Base-by-base conservation (phyloP, 306 rosid species). In the Rosa multiflora region DNA sequence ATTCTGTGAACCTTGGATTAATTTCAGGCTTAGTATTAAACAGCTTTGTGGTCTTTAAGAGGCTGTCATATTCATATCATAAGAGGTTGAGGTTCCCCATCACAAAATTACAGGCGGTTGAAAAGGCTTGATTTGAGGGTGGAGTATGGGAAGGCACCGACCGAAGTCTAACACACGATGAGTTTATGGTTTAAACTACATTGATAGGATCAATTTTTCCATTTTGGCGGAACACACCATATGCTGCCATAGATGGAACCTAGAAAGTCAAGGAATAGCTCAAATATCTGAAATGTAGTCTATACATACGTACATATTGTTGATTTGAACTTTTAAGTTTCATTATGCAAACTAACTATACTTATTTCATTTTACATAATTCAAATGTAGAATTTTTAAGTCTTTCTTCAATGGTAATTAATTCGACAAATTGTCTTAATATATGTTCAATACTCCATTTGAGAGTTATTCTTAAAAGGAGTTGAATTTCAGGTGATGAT, bases 1-100 rank as follows among this genome's bases (percentile, higher is more conserved):
- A 12, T 73, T 53, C 51, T 73, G 37, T 11, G 49, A 51, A 73
- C 49, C 67, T 73, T 26, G 77, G 77, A 73, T 70, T 70, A 35
- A 64, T 6, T 32, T n/a, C 49, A 55, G 66, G 29, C 39, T 26
- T 32, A 21, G 4, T 56, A 20, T 46, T 46, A 14, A 70, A 70
- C 56, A 46, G 21, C 13, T 73, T 12, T n/a, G 48, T 72, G 26
- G 55, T 51, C 76, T 72, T 51, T 17, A 17, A 10, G 12, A 73
- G n/a, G 66, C 39, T 20, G 18, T 18, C 63, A 58, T 14, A 2
- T 26, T 62, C 40, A 5, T 62, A 62, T 32, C 3, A 29, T 26
- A 29, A 12, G 40, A 12, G 35, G 39, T 23, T 29, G 18, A 61
- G 67, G 39, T 61, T 61, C 67, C 67, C 17, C 67, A 61, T 61